phyloP scores from a whole-genome alignment of 495 filamentous ascomycete species.

The Trichoderma virens region DNA sequence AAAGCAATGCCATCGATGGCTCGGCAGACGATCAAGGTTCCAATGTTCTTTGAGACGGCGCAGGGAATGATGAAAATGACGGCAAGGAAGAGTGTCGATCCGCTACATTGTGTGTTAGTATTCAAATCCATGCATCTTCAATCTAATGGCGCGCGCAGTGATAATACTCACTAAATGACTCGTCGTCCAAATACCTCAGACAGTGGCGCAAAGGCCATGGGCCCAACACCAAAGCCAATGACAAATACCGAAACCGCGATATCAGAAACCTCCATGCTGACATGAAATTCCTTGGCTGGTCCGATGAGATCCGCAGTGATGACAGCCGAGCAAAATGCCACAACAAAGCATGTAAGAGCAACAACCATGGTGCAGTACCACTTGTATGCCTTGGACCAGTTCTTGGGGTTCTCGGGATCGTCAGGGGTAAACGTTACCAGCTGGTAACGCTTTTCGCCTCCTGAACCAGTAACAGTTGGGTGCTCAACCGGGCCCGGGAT shows the following conservation, averaged over 20 bases:
- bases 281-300: slow-evolving; percentile 50
- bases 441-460: slow-evolving; percentile 52
- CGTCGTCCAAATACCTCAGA: slow-evolving; percentile 64
- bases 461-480: slow-evolving; percentile 12
- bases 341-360: slow-evolving; percentile 55
- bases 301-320: slow-evolving; percentile 61
- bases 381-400: slow-evolving; percentile 55
- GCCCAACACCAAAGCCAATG: slow-evolving; percentile 70
- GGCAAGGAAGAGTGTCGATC: slow-evolving; percentile 52
- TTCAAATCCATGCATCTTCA: background rate
- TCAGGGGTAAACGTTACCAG: slow-evolving; percentile 62
- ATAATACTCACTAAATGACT: slow-evolving; percentile 49
- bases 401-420: slow-evolving; percentile 63
- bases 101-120: slow-evolving; percentile 17
- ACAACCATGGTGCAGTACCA: slow-evolving; percentile 66
- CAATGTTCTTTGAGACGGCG: slow-evolving; percentile 65
- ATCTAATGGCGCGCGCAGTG: background rate
- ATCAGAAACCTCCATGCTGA: slow-evolving; percentile 58
- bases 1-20: slow-evolving; percentile 74
- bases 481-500: slow-evolving; percentile 52
- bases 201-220: slow-evolving; percentile 76
- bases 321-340: slow-evolving; percentile 55
- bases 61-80: slow-evolving; percentile 73
- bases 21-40: slow-evolving; percentile 64
- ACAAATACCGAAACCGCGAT: slow-evolving; percentile 68